Conservation (phyloP, 176 grass and related monocot genomes). For the Musa schizocarpa region DNA sequence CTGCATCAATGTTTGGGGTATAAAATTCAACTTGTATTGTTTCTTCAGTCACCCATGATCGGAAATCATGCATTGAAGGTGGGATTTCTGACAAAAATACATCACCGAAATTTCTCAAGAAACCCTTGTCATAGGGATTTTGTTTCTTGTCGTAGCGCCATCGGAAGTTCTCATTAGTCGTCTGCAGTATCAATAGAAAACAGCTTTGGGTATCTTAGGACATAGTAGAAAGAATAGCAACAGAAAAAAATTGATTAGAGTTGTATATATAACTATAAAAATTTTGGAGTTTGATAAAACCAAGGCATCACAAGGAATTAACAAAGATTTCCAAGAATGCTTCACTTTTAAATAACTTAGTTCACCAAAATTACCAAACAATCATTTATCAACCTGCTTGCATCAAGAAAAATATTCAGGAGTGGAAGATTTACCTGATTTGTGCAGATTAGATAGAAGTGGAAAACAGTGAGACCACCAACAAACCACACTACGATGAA, state of each 20-base stretch:
- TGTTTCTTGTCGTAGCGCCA: constrained; percentile 49
- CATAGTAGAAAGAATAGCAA: background rate
- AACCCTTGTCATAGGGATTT: constrained; percentile 47
- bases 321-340: no score
- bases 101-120: constrained; percentile 35
- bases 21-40: constrained; percentile 36
- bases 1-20: constrained; percentile 37
- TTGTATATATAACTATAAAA: background rate
- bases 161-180: constrained; percentile 63
- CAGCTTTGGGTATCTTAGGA: no score
- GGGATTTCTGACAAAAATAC: constrained; percentile 49
- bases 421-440: constrained; percentile 41
- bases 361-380: no score
- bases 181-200: constrained; percentile 24
- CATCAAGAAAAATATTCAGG: no score
- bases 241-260: background rate
- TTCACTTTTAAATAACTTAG: no score
- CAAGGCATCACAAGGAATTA: background rate
- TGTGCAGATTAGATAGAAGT: constrained; percentile 59
- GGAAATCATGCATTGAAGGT: constrained; percentile 43
- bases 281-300: background rate
- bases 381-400: no score
- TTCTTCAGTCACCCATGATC: constrained; percentile 37
- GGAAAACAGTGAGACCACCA: constrained; percentile 56
- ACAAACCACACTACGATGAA: constrained; percentile 58